A percentile compares a stretch with the other conserved stretches of the same genome.
These are phyloP conservation scores for Pseudonitzschia multiseries DNA, from an alignment of 108 stramenopile species.

Conservation along the genomic window DNA sequence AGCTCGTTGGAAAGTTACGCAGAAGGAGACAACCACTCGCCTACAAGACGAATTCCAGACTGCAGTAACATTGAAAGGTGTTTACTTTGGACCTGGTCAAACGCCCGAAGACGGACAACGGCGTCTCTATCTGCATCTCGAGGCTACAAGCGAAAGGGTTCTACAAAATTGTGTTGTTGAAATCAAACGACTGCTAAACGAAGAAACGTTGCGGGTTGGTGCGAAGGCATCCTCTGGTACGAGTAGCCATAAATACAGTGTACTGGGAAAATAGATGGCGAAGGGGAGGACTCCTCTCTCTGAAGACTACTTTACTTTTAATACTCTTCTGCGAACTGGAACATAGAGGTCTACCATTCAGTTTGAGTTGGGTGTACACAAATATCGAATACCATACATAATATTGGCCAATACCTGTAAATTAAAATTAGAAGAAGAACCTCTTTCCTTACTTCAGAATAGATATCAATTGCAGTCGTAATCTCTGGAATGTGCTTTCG, in stretches of 20 bases:
- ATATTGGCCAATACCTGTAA: too few relatives aligned
- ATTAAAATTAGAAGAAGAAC: too few relatives aligned
- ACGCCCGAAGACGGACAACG: slow-evolving; percentile 67
- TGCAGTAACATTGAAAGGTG: slow-evolving; percentile 88
- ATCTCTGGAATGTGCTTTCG: too few relatives aligned
- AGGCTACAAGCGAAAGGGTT: slow-evolving; percentile 75
- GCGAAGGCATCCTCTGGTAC: slow-evolving; percentile 37
- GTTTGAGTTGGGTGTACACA: too few relatives aligned
- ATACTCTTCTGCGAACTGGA: too few relatives aligned
- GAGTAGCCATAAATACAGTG: slow-evolving; percentile 62
- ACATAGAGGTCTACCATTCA: too few relatives aligned
- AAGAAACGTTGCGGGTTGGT: slow-evolving; percentile 87
- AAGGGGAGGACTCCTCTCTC: neutral
- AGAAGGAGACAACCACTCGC: slow-evolving; percentile 84
- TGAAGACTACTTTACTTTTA: too few relatives aligned
- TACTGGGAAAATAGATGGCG: slow-evolving; percentile 31
- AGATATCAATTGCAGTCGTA: too few relatives aligned
- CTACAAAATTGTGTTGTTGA: slow-evolving; percentile 80
- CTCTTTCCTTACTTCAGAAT: too few relatives aligned
- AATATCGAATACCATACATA: too few relatives aligned
- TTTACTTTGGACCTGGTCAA: slow-evolving; percentile 68
- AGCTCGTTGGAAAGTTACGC: slow-evolving; percentile 88
- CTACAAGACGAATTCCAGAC: slow-evolving; percentile 91
- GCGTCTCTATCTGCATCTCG: slow-evolving; percentile 83
- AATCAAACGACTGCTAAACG: slow-evolving; percentile 88